Conservation (phyloP, 2,329 filamentous ascomycete species). For the Ascochyta koolunga region DNA sequence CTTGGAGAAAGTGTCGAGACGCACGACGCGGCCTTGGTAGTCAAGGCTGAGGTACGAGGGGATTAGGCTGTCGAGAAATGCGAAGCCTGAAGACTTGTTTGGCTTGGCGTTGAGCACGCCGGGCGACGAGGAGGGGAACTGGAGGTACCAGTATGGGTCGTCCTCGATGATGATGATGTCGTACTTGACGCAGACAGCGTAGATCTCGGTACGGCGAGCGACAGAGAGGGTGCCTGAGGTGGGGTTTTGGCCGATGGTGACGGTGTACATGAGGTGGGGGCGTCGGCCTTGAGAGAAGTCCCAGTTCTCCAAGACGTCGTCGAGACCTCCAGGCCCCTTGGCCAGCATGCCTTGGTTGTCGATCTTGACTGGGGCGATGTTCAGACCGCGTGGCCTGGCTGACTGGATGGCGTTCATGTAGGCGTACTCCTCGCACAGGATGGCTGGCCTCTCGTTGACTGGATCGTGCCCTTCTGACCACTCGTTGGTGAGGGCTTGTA, state of each 20-base stretch:
- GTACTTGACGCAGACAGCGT: constrained; percentile 79
- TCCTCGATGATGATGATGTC: constrained; percentile 93
- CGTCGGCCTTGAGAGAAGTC: constrained; percentile 73
- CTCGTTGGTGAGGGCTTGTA: constrained; percentile 76
- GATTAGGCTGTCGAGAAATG: constrained; percentile 81
- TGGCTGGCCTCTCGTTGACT: constrained; percentile 71
- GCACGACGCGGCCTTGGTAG: constrained; percentile 82
- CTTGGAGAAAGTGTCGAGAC: constrained; percentile 93
- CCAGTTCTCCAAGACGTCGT: constrained; percentile 83
- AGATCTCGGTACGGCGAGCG: constrained; percentile 76
- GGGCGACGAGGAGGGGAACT: constrained; percentile 75
- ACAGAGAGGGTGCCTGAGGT: constrained; percentile 78
- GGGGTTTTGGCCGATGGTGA: constrained; percentile 91
- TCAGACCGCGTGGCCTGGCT: constrained; percentile 70
- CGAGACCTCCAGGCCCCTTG: constrained; percentile 72
- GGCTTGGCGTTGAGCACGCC: constrained; percentile 37
- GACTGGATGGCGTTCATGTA: constrained; percentile 79
- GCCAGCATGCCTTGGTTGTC: constrained; percentile 82
- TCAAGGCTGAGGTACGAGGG: constrained; percentile 85
- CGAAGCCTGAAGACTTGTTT: constrained; percentile 67
- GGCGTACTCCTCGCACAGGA: constrained; percentile 80
- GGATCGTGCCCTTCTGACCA: constrained; percentile 75
- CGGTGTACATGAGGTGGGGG: constrained; percentile 86
- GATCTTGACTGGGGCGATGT: constrained; percentile 74
- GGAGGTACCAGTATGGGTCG: constrained; percentile 94